Conservation (phyloP, 1,139 yeast genomes). For the Suhomyces chickasaworum region DNA sequence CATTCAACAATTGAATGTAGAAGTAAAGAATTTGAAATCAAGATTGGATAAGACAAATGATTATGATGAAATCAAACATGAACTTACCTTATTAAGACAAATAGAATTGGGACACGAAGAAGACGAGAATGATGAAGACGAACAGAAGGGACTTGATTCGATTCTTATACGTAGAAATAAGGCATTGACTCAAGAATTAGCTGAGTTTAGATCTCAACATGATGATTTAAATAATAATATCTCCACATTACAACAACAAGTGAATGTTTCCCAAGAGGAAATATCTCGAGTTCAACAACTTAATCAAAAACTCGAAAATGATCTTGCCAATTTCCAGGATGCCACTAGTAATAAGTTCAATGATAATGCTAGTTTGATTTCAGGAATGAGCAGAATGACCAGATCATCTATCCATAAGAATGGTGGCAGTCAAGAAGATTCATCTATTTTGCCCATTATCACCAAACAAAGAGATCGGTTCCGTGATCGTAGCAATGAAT, state of each 20-base stretch:
- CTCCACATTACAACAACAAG: constrained; percentile 40
- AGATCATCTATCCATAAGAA: constrained; percentile 26
- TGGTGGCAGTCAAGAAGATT: constrained; percentile 28
- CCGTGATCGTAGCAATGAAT: constrained; percentile 74
- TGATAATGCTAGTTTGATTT: constrained; percentile 71
- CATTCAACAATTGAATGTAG: constrained; percentile 47
- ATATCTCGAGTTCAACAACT: constrained; percentile 39
- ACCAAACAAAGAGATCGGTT: constrained; percentile 95
- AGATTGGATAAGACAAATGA: constrained; percentile 53
- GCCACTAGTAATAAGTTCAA: constrained; percentile 43
- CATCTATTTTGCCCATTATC: constrained; percentile 77
- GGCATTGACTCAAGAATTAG: constrained; percentile 60
- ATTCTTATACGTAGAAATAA: constrained; percentile 62
- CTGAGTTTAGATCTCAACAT: constrained; percentile 56
- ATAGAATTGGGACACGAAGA: constrained; percentile 66
- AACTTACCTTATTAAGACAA: constrained; percentile 68
- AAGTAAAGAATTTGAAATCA: constrained; percentile 51
- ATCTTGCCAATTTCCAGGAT: constrained; percentile 57
- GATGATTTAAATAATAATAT: constrained; percentile 42
- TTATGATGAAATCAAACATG: constrained; percentile 78
- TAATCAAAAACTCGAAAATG: constrained; percentile 70
- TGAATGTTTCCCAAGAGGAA: constrained; percentile 37
- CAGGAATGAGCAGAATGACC: constrained; percentile 56
- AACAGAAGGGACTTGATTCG: constrained; percentile 37
- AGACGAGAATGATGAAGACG: constrained; percentile 18